These are phyloP conservation scores for Mortierella sp. DNA, from an alignment of 371 early-diverging fungal genomes.

Conservation along the genomic window DNA sequence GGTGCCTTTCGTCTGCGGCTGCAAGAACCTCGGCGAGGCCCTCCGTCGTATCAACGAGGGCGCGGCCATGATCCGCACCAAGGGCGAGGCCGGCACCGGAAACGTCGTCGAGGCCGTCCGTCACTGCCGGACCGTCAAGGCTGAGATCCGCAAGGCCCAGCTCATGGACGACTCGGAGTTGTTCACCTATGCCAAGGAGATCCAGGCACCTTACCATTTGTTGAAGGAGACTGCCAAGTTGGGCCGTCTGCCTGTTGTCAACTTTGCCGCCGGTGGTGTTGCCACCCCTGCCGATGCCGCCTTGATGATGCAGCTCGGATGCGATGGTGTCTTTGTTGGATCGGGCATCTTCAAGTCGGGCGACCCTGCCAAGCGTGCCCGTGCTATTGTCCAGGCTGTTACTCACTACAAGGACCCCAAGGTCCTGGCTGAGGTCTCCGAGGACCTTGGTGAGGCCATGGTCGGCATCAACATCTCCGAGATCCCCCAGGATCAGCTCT, in stretches of 20 bases:
- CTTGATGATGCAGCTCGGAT: slow-evolving; percentile 96
- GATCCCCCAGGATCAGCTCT: slow-evolving; percentile 77
- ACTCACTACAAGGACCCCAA: slow-evolving; percentile 94
- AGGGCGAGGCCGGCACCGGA: slow-evolving; percentile 98
- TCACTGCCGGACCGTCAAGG: slow-evolving; percentile 89
- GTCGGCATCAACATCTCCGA: slow-evolving; percentile 92
- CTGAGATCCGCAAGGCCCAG: slow-evolving; percentile 86
- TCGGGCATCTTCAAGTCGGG: slow-evolving; percentile 94
- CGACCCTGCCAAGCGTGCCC: slow-evolving; percentile 96
- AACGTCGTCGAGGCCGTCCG: slow-evolving; percentile 97
- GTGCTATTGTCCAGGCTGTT: slow-evolving; percentile 95
- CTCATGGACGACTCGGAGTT: slow-evolving; percentile 80
- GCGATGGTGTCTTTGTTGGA: slow-evolving; percentile 97
- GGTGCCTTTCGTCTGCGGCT: slow-evolving; percentile 97
- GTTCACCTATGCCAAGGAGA: slow-evolving; percentile 93
- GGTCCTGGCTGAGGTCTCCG: slow-evolving; percentile 91
- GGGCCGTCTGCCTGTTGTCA: slow-evolving; percentile 96
- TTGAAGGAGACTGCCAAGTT: slow-evolving; percentile 90
- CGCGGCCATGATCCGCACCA: slow-evolving; percentile 98
- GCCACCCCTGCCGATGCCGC: slow-evolving; percentile 98
- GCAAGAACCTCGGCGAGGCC: slow-evolving; percentile 97
- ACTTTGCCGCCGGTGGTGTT: slow-evolving; percentile 98
- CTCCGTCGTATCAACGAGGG: slow-evolving; percentile 97
- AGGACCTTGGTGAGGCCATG: slow-evolving; percentile 97
- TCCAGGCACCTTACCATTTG: slow-evolving; percentile 91